Evolutionary conservation across 306 rosid genomes (phyloP).

Genomic region (Trifolium pratense): DNA sequence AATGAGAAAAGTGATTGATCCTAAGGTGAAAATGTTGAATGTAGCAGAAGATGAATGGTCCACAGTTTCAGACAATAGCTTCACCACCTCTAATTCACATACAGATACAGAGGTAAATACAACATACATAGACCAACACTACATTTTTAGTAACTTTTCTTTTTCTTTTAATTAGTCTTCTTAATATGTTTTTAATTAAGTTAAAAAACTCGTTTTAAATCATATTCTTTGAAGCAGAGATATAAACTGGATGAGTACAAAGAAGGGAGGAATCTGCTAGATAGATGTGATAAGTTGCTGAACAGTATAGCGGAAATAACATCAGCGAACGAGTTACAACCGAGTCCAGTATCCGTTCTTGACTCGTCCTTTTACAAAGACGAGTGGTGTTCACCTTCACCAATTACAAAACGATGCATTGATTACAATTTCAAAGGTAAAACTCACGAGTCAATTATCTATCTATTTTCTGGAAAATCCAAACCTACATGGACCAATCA

Average conservation of each 20-base stretch:
- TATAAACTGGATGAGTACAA: slow-evolving; percentile 63
- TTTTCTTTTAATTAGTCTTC: neutral
- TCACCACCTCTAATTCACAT: slow-evolving; percentile 62
- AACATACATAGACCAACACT: no score
- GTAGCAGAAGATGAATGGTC: slow-evolving; percentile 74
- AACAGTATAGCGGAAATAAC: slow-evolving; percentile 84
- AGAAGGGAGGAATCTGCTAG: slow-evolving; percentile 72
- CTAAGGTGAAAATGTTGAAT: slow-evolving; percentile 42
- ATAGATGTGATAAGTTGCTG: slow-evolving; percentile 84
- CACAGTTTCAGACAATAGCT: slow-evolving; percentile 73
- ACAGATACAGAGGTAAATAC: slow-evolving; percentile 76
- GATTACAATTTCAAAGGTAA: slow-evolving; percentile 50
- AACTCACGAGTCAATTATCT: neutral
- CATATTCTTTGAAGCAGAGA: slow-evolving; percentile 46
- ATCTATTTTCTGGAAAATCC: slow-evolving; percentile 7
- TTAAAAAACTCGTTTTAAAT: no score
- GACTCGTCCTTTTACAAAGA: slow-evolving; percentile 91
- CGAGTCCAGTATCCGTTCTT: slow-evolving; percentile 95
- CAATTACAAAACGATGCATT: slow-evolving; percentile 80
- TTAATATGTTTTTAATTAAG: no score
- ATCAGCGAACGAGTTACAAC: slow-evolving; percentile 74
- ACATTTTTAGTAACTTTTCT: no score
- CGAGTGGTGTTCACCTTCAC: slow-evolving; percentile 84
- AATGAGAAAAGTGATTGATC: slow-evolving; percentile 48
- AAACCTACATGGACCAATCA: slow-evolving; percentile 45